Base-by-base conservation (phyloP, 495 filamentous ascomycete genomes). In the Hypoxylon subgilvum region DNA sequence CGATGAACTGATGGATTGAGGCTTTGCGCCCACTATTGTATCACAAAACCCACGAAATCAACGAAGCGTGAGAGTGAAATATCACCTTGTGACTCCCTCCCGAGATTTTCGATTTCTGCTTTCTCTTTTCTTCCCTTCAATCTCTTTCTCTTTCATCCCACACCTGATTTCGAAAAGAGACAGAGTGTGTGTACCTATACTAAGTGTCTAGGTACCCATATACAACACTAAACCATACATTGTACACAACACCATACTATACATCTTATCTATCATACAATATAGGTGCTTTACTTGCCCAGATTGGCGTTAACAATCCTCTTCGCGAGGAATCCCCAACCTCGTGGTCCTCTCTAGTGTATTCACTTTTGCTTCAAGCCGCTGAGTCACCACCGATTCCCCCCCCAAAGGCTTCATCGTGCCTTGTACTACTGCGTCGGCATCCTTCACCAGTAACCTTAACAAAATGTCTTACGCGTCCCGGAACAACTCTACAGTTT, bases 51-150 rank as follows among this genome's bases (percentile, higher is more conserved):
- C 12, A 5, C 10, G 13, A 48, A 63, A 36, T 27, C 45, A 32
- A 21, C 18, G 6, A 42, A 51, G 12, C n/a, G n/a, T 57, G 39
- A 30, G 53, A 72, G 60, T 79, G 75, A 80, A 77, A 80, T 80
- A 80, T 74, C 75, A 49, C 64, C 70, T 61, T 67, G 46, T 79
- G 76, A 79, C 76, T 79, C 77, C 76, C 68, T 67, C 66, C 73
- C 74, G 69, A 66, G 47, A n/a, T n/a, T 51, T 41, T 21, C 52
- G 52, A 52, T 32, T 49, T 56, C 61, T 62, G 32, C 69, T 63
- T 41, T 66, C 65, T 57, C 49, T 50, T 43, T 63, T 66, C 55
- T 67, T 70, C 65, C 47, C 41, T 41, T n/a, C n/a, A n/a, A n/a
- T 63, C 40, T 60, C 65, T 47, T 25, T 64, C 40, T 60, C 66